Evolutionary conservation across 2,329 filamentous ascomycete genomes (phyloP).

Genomic region (Neonectria sp.): DNA sequence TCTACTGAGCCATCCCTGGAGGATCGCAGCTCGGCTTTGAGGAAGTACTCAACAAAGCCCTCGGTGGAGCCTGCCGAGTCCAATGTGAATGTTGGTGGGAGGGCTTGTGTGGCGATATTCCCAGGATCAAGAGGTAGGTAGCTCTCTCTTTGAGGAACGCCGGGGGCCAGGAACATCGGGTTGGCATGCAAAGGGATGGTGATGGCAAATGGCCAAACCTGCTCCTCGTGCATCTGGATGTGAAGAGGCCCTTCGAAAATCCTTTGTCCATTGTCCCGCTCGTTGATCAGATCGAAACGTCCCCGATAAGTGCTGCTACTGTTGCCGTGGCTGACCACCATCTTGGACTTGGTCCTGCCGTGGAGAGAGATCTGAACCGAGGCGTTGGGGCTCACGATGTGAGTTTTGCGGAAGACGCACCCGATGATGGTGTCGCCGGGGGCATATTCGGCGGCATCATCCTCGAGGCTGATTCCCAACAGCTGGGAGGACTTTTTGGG

Average conservation of each 20-base stretch:
- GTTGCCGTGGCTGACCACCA: slow-evolving; percentile 31
- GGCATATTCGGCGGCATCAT: background rate
- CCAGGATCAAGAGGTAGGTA: background rate
- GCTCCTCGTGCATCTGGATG: slow-evolving; percentile 25
- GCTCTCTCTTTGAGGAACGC: background rate
- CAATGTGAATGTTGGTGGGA: slow-evolving; percentile 25
- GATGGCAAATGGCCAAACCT: slow-evolving; percentile 49
- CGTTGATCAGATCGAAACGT: slow-evolving; percentile 46
- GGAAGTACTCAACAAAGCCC: slow-evolving; percentile 50
- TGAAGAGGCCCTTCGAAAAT: slow-evolving; percentile 47
- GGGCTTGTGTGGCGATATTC: background rate
- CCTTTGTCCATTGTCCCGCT: slow-evolving; percentile 6
- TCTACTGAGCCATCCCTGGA: background rate
- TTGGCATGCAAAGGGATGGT: slow-evolving; percentile 43
- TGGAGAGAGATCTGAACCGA: slow-evolving; percentile 41
- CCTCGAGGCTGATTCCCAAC: slow-evolving; percentile 36
- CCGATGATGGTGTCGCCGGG: slow-evolving; percentile 50
- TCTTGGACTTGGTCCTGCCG: slow-evolving; percentile 48
- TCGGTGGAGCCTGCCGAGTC: background rate
- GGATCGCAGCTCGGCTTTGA: slow-evolving; percentile 49
- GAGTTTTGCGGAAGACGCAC: slow-evolving; percentile 39
- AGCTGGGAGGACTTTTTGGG: background rate
- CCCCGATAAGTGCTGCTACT: slow-evolving; percentile 37
- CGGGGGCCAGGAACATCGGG: background rate
- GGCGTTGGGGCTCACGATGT: slow-evolving; percentile 40